Percentiles rank a stretch among this genome's conserved stretches.
These are phyloP conservation scores for Sisymbrium irio DNA, from an alignment of 345 rosid species.

Conservation along the genomic window DNA sequence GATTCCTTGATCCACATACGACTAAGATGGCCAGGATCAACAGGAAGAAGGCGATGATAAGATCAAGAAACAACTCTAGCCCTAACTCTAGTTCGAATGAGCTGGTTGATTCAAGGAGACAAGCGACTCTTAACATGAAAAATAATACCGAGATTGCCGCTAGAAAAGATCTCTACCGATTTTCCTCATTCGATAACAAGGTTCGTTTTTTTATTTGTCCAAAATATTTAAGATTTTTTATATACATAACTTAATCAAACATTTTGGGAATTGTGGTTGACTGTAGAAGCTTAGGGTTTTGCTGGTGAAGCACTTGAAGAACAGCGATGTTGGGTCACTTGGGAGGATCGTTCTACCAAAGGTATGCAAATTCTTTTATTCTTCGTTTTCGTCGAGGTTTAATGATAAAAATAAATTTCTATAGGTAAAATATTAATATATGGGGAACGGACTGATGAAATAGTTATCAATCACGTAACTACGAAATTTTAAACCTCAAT, in stretches of 20 bases:
- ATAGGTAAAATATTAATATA: background rate
- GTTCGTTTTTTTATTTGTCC: conserved; percentile 24
- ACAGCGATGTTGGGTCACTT: conserved; percentile 79
- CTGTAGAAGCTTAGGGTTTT: conserved; percentile 58
- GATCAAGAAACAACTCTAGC: conserved; percentile 37
- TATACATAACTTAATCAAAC: background rate
- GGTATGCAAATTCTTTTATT: conserved; percentile 43
- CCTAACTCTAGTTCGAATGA: conserved; percentile 25
- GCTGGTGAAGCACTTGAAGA: conserved; percentile 59
- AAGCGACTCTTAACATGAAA: background rate
- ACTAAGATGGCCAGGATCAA: conserved; percentile 60
- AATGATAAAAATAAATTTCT: background rate
- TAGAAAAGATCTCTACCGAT: conserved; percentile 36
- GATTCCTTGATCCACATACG: conserved; percentile 35
- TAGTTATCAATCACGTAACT: background rate
- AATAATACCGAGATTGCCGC: background rate
- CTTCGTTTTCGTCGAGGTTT: background rate
- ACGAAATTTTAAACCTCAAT: background rate
- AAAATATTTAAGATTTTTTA: background rate
- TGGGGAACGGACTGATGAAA: background rate
- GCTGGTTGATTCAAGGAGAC: conserved; percentile 33
- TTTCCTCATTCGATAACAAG: conserved; percentile 50
- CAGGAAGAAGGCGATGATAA: conserved; percentile 65
- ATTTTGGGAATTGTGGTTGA: conserved; percentile 8
- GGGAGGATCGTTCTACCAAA: conserved; percentile 89